Conservation (phyloP, 345 rosid species). For the Cardamine resedifolia region DNA sequence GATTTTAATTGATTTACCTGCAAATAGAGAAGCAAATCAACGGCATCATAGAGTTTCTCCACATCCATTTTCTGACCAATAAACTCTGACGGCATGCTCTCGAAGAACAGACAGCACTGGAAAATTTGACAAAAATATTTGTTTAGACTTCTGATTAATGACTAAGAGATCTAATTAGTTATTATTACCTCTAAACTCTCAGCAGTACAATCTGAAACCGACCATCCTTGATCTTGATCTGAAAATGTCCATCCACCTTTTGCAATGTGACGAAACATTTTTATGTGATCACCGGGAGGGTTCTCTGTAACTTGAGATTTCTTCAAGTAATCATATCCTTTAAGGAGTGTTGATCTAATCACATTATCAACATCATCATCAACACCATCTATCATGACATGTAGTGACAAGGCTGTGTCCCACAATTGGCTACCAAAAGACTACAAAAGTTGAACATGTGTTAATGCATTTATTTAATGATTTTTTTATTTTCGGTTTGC, state of each 20-base stretch:
- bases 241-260: slow-evolving; percentile 79
- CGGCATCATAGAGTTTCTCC: background rate
- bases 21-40: background rate
- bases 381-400: slow-evolving; percentile 35
- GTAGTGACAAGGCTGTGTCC: slow-evolving; percentile 38
- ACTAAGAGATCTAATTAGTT: background rate
- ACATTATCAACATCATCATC: slow-evolving; percentile 12
- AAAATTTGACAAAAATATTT: background rate
- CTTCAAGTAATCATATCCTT: slow-evolving; percentile 45
- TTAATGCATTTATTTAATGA: too few species aligned
- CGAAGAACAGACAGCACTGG: background rate
- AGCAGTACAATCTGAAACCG: slow-evolving; percentile 76
- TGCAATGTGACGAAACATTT: slow-evolving; percentile 54
- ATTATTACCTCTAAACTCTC: slow-evolving; percentile 58
- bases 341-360: slow-evolving; percentile 33
- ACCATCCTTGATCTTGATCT: slow-evolving; percentile 73
- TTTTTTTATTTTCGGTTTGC: too few species aligned
- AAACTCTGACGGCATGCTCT: background rate
- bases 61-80: slow-evolving; percentile 12
- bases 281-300: slow-evolving; percentile 51
- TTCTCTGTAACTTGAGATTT: slow-evolving; percentile 47
- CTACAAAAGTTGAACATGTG: slow-evolving; percentile 5
- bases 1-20: background rate
- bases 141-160: too few species aligned
- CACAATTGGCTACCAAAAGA: slow-evolving; percentile 43